phyloP scores from a whole-genome alignment of 1,284 basidiomycete species.

The Agaricales sp. region DNA sequence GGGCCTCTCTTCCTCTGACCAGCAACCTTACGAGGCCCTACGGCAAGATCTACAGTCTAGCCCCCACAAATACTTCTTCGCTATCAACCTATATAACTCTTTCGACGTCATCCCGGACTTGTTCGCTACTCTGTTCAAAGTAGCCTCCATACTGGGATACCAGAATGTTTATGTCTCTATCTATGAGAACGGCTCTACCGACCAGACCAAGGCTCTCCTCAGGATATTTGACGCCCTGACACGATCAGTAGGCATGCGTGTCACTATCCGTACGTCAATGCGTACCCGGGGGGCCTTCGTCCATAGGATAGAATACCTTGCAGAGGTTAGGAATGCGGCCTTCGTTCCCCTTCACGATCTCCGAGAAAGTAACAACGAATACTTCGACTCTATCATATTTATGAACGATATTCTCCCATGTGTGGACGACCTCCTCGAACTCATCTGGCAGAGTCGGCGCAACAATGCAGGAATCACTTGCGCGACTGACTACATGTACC shows the following conservation, averaged over 20 bases:
- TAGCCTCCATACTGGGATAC: conserved; percentile 82
- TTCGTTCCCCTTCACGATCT: conserved; percentile 90
- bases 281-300: conserved; percentile 92
- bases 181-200: conserved; percentile 94
- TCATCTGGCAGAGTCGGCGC: conserved; percentile 85
- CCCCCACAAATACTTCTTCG: conserved; percentile 95
- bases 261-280: conserved; percentile 85
- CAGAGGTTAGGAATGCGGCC: conserved; percentile 91
- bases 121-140: conserved; percentile 90
- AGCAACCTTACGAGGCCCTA: conserved; percentile 24
- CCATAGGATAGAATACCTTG: conserved; percentile 96
- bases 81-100: conserved; percentile 97
- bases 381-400: conserved; percentile 91
- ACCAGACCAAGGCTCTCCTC: conserved; percentile 92
- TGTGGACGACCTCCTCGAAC: conserved; percentile 89
- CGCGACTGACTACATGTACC: conserved; percentile 96
- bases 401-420: conserved; percentile 98
- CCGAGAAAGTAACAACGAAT: conserved; percentile 80
- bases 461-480: conserved; percentile 97
- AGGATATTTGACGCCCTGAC: conserved; percentile 89
- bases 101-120: conserved; percentile 96
- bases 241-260: conserved; percentile 77
- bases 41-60: conserved; percentile 35
- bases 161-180: conserved; percentile 96
- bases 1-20: conserved; percentile 34